Evolutionary conservation across 2,329 filamentous ascomycete genomes (phyloP).

Genomic region (Pseudohalonectria lignicola): DNA sequence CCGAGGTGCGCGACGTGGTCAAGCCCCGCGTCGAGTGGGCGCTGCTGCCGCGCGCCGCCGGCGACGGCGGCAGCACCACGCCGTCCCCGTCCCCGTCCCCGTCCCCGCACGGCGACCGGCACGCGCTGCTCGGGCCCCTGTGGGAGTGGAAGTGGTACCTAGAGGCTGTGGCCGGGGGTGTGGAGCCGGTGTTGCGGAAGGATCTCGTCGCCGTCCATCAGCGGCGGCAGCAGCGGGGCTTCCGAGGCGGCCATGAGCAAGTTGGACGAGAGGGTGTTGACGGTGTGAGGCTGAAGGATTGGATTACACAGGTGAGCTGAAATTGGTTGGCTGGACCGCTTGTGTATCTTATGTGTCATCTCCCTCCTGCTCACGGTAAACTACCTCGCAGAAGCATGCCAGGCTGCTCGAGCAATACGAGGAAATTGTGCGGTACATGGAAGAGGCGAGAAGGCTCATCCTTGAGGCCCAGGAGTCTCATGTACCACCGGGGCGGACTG

Average conservation of each 20-base stretch:
- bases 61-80: not conserved
- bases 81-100: not conserved
- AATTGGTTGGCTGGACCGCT: slow-evolving; percentile 21
- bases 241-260: too few relatives aligned
- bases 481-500: slow-evolving; percentile 23
- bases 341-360: too few relatives aligned
- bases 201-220: too few relatives aligned
- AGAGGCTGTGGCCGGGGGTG: not conserved
- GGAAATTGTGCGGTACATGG: slow-evolving; percentile 28
- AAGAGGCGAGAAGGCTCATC: slow-evolving; percentile 22
- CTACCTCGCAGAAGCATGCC: slow-evolving; percentile 34
- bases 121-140: not conserved
- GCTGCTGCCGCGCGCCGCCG: not conserved
- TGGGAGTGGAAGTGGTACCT: not conserved
- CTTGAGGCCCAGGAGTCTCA: slow-evolving; percentile 28
- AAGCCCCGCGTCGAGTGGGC: not conserved
- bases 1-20: not conserved
- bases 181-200: too few relatives aligned
- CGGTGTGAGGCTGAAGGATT: not conserved
- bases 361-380: too few relatives aligned
- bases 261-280: not conserved
- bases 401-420: slow-evolving; percentile 27
- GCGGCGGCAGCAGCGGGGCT: too few relatives aligned
- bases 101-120: not conserved
- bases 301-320: not conserved